Percentiles rank a stretch among this genome's conserved stretches.
Conservation (phyloP, 495 filamentous ascomycete genomes). For the Eremomyces bilateralis region DNA sequence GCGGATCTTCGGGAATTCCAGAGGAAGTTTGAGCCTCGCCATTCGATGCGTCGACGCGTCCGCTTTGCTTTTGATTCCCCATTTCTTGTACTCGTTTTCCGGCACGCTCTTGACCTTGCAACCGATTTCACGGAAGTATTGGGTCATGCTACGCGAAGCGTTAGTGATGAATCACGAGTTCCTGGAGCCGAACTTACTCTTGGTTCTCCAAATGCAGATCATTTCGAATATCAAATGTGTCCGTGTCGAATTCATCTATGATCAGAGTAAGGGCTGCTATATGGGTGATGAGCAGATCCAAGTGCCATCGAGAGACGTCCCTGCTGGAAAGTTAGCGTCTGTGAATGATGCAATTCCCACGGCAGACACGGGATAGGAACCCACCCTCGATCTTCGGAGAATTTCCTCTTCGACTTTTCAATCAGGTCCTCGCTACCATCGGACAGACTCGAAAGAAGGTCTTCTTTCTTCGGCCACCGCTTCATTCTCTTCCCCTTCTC, state of each 20-base stretch:
- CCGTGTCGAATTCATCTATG: conserved; percentile 57
- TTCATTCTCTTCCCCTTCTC: conserved; percentile 13
- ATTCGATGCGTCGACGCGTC: conserved; percentile 36
- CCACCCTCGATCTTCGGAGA: conserved; percentile 41
- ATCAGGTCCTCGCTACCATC: conserved; percentile 23
- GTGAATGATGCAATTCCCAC: no score
- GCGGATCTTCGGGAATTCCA: conserved; percentile 51
- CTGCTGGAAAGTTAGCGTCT: conserved; percentile 38
- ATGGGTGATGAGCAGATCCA: conserved; percentile 22
- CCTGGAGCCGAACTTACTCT: conserved; percentile 15
- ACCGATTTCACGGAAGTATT: conserved; percentile 71
- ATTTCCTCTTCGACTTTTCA: conserved; percentile 44
- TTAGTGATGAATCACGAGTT: not conserved
- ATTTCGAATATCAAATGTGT: conserved; percentile 50
- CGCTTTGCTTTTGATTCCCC: conserved; percentile 33
- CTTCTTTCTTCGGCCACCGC: conserved; percentile 24
- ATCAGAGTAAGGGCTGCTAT: conserved; percentile 28
- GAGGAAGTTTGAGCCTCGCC: conserved; percentile 52
- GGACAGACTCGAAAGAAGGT: conserved; percentile 17
- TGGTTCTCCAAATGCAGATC: conserved; percentile 58
- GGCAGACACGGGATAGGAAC: no score
- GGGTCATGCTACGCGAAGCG: conserved; percentile 20
- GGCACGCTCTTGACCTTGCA: conserved; percentile 33
- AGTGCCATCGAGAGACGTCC: conserved; percentile 20
- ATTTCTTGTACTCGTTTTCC: conserved; percentile 24